Evolutionary conservation across 2,329 filamentous ascomycete genomes (phyloP), one percentile per base, ranked within the genome.

Genomic region (Diaporthe citrichinensis): DNA sequence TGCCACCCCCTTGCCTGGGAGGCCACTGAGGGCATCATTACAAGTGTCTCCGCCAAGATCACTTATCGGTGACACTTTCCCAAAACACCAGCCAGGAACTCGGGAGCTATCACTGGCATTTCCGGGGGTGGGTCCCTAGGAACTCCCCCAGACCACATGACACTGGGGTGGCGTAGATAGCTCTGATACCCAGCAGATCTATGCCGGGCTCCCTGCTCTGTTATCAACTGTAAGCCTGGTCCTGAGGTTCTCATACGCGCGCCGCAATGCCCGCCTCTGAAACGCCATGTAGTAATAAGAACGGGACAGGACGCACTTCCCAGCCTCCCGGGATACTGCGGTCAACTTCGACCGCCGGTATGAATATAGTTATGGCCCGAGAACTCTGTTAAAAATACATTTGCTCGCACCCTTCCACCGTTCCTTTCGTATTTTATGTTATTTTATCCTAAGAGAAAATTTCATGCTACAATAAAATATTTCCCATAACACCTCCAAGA

Each of bases 21-120:
- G 12, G 23, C 49, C 25, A 28, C 12, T 28, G 12, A 23, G 17
- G 55, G 23, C 3, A 6, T 58, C 8, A n/a, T 36, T 28, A 10
- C 28, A 15, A 58, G 15, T 9, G 17, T 15, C 3, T 39, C 6
- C 44, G 57, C 57, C 57, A 59, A 59, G 57, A 9, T 59, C 2
- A 59, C 34, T 59, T 59, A 61, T 61, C 58, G 58, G 58, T 61
- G 36, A 15, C 14, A 61, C 58, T 17, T 61, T 61, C 58, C 58
- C 10, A 61, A 28, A 41, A 20, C 36, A 17, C 10, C 15, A 44
- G 58, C 36, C 36, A 61, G 3, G 36, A 3, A 28, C 36, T 44
- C 23, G 23, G 9, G 9, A 14, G 58, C 36, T 61, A 61, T 61
- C 58, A 39, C 15, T 59, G 4, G 58, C 23, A 41, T 39, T 59